These are phyloP conservation scores for Cynanchum wilfordii DNA, from an alignment of 257 asterid genomes.

Conservation along the genomic window DNA sequence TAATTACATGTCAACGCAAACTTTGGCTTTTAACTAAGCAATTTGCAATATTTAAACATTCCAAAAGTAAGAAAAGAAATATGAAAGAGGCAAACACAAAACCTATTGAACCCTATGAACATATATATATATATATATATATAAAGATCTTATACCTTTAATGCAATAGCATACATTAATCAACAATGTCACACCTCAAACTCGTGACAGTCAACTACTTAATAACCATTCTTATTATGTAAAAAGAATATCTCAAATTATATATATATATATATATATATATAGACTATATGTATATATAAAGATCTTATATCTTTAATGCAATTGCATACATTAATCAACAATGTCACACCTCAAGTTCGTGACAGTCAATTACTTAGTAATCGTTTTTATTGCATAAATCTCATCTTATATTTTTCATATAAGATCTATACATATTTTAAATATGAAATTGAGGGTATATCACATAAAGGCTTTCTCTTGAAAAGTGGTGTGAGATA, in stretches of 20 bases:
- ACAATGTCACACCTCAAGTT: neutral
- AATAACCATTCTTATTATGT: too few relatives aligned
- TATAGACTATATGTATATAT: too few relatives aligned
- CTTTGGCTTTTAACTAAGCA: neutral
- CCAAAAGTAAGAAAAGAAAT: neutral
- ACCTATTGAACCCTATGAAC: conserved; percentile 1
- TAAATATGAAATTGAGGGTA: too few relatives aligned
- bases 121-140: neutral
- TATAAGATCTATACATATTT: too few relatives aligned
- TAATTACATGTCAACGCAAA: neutral
- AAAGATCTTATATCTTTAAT: neutral
- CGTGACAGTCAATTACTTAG: too few relatives aligned
- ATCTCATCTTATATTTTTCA: too few relatives aligned
- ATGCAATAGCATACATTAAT: neutral
- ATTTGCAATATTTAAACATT: conserved; percentile 6
- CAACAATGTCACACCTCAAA: neutral
- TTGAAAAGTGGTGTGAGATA: too few relatives aligned
- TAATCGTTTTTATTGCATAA: too few relatives aligned
- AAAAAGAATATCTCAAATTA: too few relatives aligned
- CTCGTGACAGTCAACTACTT: too few relatives aligned
- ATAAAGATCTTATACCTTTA: neutral
- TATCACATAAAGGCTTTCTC: too few relatives aligned
- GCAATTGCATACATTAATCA: neutral
- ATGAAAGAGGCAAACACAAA: neutral
- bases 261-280: neutral